Percentiles rank a stretch among this genome's conserved stretches.
phyloP scores from a whole-genome alignment of 805 yeast species.

The Starmera quercuum region DNA sequence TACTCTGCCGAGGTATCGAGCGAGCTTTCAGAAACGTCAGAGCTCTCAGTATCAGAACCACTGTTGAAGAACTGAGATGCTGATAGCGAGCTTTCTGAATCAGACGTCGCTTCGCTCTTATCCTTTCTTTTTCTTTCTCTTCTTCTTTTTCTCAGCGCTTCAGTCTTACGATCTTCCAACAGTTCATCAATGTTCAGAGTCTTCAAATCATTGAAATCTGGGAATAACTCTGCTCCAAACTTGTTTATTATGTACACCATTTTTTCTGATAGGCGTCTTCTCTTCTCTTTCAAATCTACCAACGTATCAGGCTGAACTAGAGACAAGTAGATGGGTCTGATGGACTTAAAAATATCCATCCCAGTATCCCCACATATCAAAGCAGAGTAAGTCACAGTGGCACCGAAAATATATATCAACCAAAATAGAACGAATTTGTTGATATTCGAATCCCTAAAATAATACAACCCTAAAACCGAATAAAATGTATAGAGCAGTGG shows the following conservation, averaged over 20 bases:
- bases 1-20: slow-evolving; percentile 9
- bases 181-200: slow-evolving; percentile 20
- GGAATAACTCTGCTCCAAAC: slow-evolving; percentile 78
- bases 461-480: slow-evolving; percentile 48
- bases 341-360: slow-evolving; percentile 75
- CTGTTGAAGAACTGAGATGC: slow-evolving; percentile 37
- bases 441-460: slow-evolving; percentile 24
- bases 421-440: slow-evolving; percentile 22
- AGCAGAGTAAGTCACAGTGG: slow-evolving; percentile 79
- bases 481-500: slow-evolving; percentile 80
- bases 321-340: slow-evolving; percentile 72
- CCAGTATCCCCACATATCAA: slow-evolving; percentile 90
- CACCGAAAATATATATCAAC: slow-evolving; percentile 58
- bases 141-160: slow-evolving; percentile 29
- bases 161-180: slow-evolving; percentile 27
- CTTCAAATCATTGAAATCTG: slow-evolving; percentile 61
- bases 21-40: slow-evolving; percentile 23
- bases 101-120: slow-evolving; percentile 31
- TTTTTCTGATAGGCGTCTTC: slow-evolving; percentile 57
- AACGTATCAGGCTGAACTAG: slow-evolving; percentile 51
- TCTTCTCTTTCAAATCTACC: slow-evolving; percentile 47
- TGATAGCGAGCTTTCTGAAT: slow-evolving; percentile 35
- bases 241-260: slow-evolving; percentile 76
- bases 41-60: slow-evolving; percentile 26
- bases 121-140: slow-evolving; percentile 19